Conservation (phyloP, 768 basidiomycete species). For the Austroboletus eburneus region DNA sequence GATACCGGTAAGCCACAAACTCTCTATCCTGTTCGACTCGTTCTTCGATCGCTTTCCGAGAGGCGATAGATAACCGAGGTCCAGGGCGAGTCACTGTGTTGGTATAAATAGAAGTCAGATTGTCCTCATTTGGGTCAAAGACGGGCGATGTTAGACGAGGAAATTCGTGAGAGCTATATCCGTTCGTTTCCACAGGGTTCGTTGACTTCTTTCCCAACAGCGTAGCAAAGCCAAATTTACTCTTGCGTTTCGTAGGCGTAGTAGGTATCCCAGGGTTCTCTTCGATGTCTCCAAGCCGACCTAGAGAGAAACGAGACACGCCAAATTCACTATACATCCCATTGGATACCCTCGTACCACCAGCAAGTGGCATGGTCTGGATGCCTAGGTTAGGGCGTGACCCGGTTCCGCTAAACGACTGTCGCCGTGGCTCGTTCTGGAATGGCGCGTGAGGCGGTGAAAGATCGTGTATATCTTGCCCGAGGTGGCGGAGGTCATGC, state of each 20-base stretch:
- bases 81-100: constrained; percentile 46
- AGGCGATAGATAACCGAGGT: constrained; percentile 58
- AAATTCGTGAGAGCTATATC: constrained; percentile 41
- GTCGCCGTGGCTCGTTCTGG: constrained; percentile 58
- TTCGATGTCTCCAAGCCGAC: constrained; percentile 31
- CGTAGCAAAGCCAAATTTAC: constrained; percentile 64
- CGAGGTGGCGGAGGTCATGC: constrained; percentile 53
- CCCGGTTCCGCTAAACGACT: constrained; percentile 70
- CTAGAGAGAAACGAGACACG: constrained; percentile 55
- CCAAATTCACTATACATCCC: constrained; percentile 73
- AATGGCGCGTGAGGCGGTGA: constrained; percentile 63
- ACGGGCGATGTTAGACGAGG: constrained; percentile 43
- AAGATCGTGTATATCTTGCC: constrained; percentile 43
- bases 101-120: constrained; percentile 41
- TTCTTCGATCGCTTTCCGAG: constrained; percentile 70
- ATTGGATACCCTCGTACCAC: constrained; percentile 28
- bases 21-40: constrained; percentile 82
- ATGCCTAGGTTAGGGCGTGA: constrained; percentile 50
- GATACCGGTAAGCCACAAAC: constrained; percentile 85
- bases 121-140: constrained; percentile 49
- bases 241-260: constrained; percentile 58
- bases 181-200: constrained; percentile 25
- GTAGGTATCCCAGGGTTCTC: constrained; percentile 28
- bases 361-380: constrained; percentile 47
- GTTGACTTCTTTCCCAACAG: constrained; percentile 58